Base-by-base conservation (phyloP, 148 eudicot species). In the Fagopyrum esculentum region DNA sequence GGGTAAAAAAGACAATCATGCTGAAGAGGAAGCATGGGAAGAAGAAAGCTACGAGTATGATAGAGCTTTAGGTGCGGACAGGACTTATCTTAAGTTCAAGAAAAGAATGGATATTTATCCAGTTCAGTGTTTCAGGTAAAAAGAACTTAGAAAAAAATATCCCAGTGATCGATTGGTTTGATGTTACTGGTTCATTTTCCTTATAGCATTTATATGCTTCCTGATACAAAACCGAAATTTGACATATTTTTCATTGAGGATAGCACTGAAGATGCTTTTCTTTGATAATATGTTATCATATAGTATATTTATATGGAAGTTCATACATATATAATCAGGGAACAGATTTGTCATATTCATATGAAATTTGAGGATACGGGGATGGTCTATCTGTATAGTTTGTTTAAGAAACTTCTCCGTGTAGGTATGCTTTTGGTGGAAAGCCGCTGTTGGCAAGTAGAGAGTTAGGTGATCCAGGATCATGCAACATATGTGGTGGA, bases 41-140 rank as follows among this genome's bases (percentile, higher is more conserved):
- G 84, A 73, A 71, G 97, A 94, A 83, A 82, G 79, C 72, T 95
- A 95, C 49, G 97, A 92, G 77, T 92, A 95, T 78, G 98, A 92
- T 74, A 89, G 77, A 80, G 88, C 97, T 78, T 75, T 89, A 51
- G 82, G 78, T 80, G 93, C 97, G 51, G 97, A 92, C 81, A 83
- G 98, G 86, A 87, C 89, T 68, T 95, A 87, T 83, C 93, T 95
- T 46, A 95, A 95, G 84, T 95, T 95, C 81, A 95, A 90, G 89
- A 95, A 95, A 83, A 89, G 84, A 66, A 59, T 89, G 81, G 97
- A 92, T 75, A 78, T 83, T 69, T 83, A 85, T 76, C 96, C 98
- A 63, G 86, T 89, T 69, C 98, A 92, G 78, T 92, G 98, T 82
- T 86, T 92, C 81, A 86, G 98, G 98, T 95, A 77, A 66, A 4